phyloP scores from a whole-genome alignment of 805 yeast genomes.

The Maudiozyma barnettii region DNA sequence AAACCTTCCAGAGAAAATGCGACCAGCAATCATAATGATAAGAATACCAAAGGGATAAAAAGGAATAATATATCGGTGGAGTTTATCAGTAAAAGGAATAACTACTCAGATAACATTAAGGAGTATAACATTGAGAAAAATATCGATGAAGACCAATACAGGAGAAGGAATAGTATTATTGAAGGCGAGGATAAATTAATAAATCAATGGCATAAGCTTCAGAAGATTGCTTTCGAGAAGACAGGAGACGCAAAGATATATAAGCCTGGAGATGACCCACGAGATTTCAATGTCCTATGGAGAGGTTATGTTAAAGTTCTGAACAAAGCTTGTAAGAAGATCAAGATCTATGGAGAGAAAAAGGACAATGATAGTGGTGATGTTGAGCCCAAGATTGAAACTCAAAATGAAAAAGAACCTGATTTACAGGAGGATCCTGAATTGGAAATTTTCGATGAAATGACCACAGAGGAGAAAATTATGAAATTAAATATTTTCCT shows the following conservation, averaged over 20 bases:
- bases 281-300: slow-evolving; percentile 36
- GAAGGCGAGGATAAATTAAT: slow-evolving; percentile 6
- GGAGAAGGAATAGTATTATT: slow-evolving; percentile 2
- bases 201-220: slow-evolving; percentile 26
- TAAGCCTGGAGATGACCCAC: slow-evolving; percentile 17
- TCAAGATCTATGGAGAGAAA: slow-evolving; percentile 4
- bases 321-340: slow-evolving; percentile 6
- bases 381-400: background rate
- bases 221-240: slow-evolving; percentile 35
- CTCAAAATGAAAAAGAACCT: background rate
- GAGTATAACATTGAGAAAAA: slow-evolving; percentile 1
- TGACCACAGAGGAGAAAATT: slow-evolving; percentile 24
- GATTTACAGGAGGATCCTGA: slow-evolving; percentile 23
- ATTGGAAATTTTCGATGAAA: slow-evolving; percentile 22
- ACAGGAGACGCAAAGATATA: slow-evolving; percentile 31
- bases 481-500: slow-evolving; percentile 31
- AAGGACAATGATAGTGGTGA: slow-evolving; percentile 3
- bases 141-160: slow-evolving; percentile 1
- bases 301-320: slow-evolving; percentile 26
- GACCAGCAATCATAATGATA: too few species aligned
- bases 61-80: background rate
- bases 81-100: slow-evolving; percentile 1
- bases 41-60: too few species aligned
- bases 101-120: background rate
- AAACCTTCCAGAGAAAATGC: too few species aligned